Percentiles rank a stretch among this genome's conserved stretches.
These are phyloP conservation scores for Hypoxylon sp. DNA, from an alignment of 2,329 filamentous ascomycete genomes.

Conservation along the genomic window DNA sequence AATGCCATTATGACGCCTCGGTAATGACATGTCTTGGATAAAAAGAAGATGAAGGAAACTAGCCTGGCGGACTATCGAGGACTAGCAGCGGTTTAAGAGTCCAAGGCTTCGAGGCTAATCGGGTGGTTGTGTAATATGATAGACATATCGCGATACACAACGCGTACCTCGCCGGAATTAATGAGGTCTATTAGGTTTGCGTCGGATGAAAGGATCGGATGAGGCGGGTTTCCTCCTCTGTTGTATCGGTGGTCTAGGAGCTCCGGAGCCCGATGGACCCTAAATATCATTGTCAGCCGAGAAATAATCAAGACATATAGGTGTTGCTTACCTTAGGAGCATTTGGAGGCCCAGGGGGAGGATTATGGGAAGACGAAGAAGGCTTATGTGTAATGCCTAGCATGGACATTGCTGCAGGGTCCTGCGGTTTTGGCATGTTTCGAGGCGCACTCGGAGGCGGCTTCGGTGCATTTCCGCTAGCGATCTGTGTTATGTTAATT, in stretches of 20 bases:
- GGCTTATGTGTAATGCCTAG: conserved; percentile 46
- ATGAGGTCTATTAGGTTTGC: conserved; percentile 50
- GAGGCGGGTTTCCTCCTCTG: conserved; percentile 36
- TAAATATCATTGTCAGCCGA: conserved; percentile 41
- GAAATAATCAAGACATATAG: not conserved
- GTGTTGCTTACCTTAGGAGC: conserved; percentile 46
- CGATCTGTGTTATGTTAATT: conserved; percentile 39
- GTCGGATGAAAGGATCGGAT: conserved; percentile 50
- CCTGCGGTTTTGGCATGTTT: conserved; percentile 50
- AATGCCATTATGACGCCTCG: conserved; percentile 7
- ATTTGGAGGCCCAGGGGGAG: conserved; percentile 38
- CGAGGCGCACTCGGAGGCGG: conserved; percentile 50
- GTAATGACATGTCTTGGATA: not conserved
- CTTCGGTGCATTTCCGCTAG: conserved; percentile 43
- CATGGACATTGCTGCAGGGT: conserved; percentile 53
- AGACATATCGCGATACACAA: not conserved
- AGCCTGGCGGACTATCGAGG: not conserved
- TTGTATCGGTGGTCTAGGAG: conserved; percentile 40
- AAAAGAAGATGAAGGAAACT: not conserved
- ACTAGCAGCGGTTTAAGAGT: not conserved
- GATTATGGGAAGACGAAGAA: conserved; percentile 26
- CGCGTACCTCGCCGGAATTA: conserved; percentile 15
- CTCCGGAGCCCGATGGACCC: conserved; percentile 45
- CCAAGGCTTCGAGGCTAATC: not conserved
- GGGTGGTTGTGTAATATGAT: not conserved